Conservation (phyloP, 2,329 filamentous ascomycete species). For the Akanthomyces dipterigenus region DNA sequence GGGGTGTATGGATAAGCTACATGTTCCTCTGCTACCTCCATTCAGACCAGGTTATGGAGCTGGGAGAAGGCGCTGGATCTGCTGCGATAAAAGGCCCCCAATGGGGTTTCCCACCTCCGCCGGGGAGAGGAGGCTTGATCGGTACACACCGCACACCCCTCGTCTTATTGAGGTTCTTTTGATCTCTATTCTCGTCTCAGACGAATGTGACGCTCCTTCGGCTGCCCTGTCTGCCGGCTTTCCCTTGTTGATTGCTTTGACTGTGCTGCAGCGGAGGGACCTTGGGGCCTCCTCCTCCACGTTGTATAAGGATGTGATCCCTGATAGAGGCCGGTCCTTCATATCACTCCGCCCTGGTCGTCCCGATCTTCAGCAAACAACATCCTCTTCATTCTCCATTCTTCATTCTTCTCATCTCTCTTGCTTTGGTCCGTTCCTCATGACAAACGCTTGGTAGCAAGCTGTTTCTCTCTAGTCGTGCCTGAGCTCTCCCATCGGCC, state of each 20-base stretch:
- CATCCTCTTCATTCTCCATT: too few relatives aligned
- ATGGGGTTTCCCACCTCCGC: too few relatives aligned
- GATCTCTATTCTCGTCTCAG: slow-evolving; percentile 3
- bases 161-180: slow-evolving; percentile 4
- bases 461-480: background rate
- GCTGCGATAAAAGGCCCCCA: too few relatives aligned
- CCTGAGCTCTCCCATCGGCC: background rate
- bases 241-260: background rate
- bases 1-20: too few relatives aligned
- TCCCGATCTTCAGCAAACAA: background rate
- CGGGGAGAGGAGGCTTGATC: background rate
- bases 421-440: background rate
- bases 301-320: background rate
- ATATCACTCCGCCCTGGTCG: background rate
- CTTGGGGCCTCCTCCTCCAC: background rate
- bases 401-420: background rate
- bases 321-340: background rate
- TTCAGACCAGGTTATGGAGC: too few relatives aligned
- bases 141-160: background rate
- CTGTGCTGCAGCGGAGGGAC: background rate
- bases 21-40: too few relatives aligned
- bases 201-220: background rate
- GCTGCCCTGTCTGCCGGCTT: background rate
- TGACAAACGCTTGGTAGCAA: background rate
- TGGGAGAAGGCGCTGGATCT: too few relatives aligned